Percentiles rank a stretch among this genome's conserved stretches.
These are phyloP conservation scores for Phaeosphaeriaceae sp. DNA, from an alignment of 2,329 filamentous ascomycete genomes.

Conservation along the genomic window DNA sequence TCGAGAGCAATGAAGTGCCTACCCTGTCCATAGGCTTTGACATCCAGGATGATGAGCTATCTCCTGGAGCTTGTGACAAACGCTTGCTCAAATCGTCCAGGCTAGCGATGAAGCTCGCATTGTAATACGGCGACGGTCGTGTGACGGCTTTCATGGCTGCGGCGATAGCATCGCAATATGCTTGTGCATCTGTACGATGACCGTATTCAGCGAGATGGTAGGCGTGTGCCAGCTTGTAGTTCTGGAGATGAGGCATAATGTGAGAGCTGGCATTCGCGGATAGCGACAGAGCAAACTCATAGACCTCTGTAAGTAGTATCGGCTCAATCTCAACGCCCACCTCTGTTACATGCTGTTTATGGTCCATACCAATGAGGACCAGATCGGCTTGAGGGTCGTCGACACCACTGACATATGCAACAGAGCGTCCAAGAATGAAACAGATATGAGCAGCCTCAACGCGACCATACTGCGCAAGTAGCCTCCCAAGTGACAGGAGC, in stretches of 20 bases:
- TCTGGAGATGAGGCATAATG: conserved; percentile 80
- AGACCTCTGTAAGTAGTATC: conserved; percentile 93
- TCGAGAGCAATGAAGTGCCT: conserved; percentile 86
- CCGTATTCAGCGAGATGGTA: conserved; percentile 84
- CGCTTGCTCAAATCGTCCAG: conserved; percentile 86
- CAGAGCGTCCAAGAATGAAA: conserved; percentile 80
- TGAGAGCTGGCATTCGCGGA: conserved; percentile 60
- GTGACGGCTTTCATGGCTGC: conserved; percentile 80
- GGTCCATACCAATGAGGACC: conserved; percentile 85
- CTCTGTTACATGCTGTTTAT: conserved; percentile 72
- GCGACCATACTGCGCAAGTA: conserved; percentile 85
- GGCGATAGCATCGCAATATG: conserved; percentile 88
- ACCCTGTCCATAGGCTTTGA: conserved; percentile 96
- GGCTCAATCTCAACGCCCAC: conserved; percentile 83
- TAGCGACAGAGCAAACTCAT: conserved; percentile 86
- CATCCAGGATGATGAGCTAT: conserved; percentile 85
- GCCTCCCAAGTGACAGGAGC: conserved; percentile 77
- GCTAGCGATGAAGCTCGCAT: conserved; percentile 73
- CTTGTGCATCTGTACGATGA: conserved; percentile 79
- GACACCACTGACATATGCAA: conserved; percentile 77
- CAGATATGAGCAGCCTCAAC: conserved; percentile 93
- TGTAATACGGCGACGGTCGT: conserved; percentile 85
- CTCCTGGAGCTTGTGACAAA: conserved; percentile 84
- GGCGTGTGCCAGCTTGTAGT: conserved; percentile 91
- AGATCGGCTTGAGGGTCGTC: conserved; percentile 83